Percentiles rank a stretch among this genome's conserved stretches.
These are phyloP conservation scores for Abelmoschus esculentus DNA, from an alignment of 345 rosid species.

Conservation along the genomic window DNA sequence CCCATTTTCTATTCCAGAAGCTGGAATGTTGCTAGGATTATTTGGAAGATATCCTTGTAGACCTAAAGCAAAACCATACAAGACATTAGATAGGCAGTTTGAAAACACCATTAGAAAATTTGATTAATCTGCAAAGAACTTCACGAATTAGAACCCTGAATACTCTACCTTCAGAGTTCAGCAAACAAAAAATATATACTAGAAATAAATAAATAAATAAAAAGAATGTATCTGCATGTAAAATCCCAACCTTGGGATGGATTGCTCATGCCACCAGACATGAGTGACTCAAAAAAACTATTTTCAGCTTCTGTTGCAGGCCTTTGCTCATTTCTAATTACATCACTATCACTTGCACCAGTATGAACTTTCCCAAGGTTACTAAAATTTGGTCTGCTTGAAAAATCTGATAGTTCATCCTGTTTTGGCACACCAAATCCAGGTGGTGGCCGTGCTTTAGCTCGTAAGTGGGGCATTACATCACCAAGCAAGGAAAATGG, in stretches of 20 bases:
- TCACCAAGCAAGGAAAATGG: neutral
- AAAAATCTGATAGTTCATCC: neutral
- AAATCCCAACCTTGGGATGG: constrained; percentile 1
- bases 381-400: constrained; percentile 14
- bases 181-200: neutral
- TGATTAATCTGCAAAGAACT: neutral
- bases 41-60: constrained; percentile 55
- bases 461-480: neutral
- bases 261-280: neutral
- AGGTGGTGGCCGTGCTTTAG: neutral
- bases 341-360: constrained; percentile 41
- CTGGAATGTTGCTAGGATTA: constrained; percentile 36
- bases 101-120: neutral
- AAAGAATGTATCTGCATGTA: neutral
- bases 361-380: constrained; percentile 40
- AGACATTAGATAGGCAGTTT: constrained; percentile 3
- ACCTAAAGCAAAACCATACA: constrained; percentile 31
- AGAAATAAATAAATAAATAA: neutral
- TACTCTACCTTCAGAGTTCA: neutral
- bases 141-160: constrained; percentile 4
- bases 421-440: neutral
- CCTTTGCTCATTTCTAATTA: constrained; percentile 45
- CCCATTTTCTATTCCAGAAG: constrained; percentile 50
- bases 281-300: neutral
- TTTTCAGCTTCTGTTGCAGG: neutral